phyloP scores from a whole-genome alignment of 148 eudicot genomes.

The Nyssa sinensis region DNA sequence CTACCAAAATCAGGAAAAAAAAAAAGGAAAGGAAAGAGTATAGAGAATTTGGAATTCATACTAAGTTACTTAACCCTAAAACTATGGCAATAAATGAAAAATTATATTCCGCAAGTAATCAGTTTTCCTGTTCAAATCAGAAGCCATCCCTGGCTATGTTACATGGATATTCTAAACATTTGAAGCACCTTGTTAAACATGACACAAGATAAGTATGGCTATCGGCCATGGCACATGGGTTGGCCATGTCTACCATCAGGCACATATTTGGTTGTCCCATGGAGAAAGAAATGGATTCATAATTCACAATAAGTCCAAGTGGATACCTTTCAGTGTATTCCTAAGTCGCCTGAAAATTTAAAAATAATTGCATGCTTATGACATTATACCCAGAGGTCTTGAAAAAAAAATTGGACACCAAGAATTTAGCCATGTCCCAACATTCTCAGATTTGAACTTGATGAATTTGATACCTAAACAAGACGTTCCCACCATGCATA shows the following conservation, averaged over 20 bases:
- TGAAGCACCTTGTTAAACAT: not conserved
- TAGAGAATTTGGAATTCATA: constrained; percentile 4
- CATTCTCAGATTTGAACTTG: too few relatives aligned
- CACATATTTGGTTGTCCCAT: too few relatives aligned
- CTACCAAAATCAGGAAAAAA: not conserved
- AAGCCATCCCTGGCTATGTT: not conserved
- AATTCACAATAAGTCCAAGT: too few relatives aligned
- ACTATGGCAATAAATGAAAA: not conserved
- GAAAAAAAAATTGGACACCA: too few relatives aligned
- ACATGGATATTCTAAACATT: not conserved
- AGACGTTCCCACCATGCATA: too few relatives aligned
- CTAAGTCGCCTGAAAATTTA: too few relatives aligned
- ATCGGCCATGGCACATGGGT: not conserved
- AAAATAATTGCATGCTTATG: too few relatives aligned
- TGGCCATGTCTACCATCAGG: not conserved
- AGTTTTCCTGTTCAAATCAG: not conserved
- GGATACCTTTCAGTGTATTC: too few relatives aligned
- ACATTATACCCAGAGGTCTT: too few relatives aligned
- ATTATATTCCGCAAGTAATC: not conserved
- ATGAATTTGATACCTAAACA: too few relatives aligned
- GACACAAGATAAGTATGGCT: not conserved
- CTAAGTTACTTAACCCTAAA: not conserved
- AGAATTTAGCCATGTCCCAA: too few relatives aligned
- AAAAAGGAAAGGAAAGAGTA: not conserved
- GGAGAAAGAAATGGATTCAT: too few relatives aligned